A percentile compares a stretch with the other conserved stretches of the same genome.
phyloP scores from a whole-genome alignment of 2,329 filamentous ascomycete species.

The Fusarium sp. region DNA sequence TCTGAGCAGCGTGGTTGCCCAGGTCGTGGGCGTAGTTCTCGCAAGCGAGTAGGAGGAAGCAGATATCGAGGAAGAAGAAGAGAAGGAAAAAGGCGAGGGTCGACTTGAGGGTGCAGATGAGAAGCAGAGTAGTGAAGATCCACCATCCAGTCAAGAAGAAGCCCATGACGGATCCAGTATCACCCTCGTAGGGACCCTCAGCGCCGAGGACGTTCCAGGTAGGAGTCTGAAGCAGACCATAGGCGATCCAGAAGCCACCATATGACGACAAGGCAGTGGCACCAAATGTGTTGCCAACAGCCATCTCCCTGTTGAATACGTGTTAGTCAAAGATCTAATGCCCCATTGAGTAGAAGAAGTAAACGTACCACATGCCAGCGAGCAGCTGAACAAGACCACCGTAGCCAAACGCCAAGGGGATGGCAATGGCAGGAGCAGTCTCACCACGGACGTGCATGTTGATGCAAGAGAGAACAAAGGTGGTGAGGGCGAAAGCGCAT shows the following conservation, averaged over 20 bases:
- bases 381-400: conserved; percentile 77
- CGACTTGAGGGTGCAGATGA: conserved; percentile 77
- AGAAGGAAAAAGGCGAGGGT: conserved; percentile 79
- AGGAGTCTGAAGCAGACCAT: conserved; percentile 75
- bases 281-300: conserved; percentile 86
- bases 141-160: conserved; percentile 83
- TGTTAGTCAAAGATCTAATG: conserved; percentile 7
- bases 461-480: conserved; percentile 77
- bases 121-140: conserved; percentile 79
- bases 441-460: conserved; percentile 73
- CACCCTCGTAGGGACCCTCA: conserved; percentile 56
- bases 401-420: conserved; percentile 75
- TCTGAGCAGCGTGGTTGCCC: conserved; percentile 55
- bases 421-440: conserved; percentile 68
- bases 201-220: conserved; percentile 65
- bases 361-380: conserved; percentile 82
- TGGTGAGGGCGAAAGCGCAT: conserved; percentile 80
- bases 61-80: conserved; percentile 78
- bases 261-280: conserved; percentile 82
- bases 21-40: conserved; percentile 65
- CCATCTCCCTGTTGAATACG: conserved; percentile 73
- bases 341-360: neutral
- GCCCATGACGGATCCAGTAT: conserved; percentile 66
- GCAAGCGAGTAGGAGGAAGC: conserved; percentile 75
- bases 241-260: conserved; percentile 83